phyloP scores from a whole-genome alignment of 352 stramenopile species.

The Phytophthora colocasiae region DNA sequence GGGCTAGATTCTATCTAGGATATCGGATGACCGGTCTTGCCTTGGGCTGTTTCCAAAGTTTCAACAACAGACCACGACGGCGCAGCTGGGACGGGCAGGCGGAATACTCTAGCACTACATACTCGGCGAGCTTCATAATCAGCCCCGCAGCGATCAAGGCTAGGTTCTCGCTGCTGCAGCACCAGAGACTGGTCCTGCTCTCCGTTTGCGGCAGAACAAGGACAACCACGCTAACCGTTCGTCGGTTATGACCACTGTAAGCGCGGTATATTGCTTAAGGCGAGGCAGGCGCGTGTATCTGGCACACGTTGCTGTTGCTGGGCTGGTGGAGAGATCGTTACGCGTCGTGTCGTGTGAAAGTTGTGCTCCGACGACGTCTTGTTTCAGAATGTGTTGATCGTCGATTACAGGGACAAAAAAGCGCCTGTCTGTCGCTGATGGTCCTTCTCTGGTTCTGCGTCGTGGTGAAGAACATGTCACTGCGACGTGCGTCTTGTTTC shows the following conservation, averaged over 20 bases:
- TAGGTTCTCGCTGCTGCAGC: background rate
- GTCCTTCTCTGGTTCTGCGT: conserved; percentile 18
- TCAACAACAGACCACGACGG: background rate
- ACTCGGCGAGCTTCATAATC: conserved; percentile 14
- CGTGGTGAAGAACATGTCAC: conserved; percentile 2
- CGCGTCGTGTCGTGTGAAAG: conserved; percentile 6
- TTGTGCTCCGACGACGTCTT: background rate
- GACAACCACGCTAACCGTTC: background rate
- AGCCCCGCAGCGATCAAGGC: background rate
- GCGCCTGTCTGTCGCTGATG: background rate
- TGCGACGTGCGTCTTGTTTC: conserved; percentile 10
- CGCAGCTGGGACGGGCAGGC: conserved; percentile 14
- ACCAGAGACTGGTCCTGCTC: background rate
- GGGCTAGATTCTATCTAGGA: too few species aligned
- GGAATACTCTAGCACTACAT: conserved; percentile 27
- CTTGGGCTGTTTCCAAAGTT: background rate
- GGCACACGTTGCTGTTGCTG: conserved; percentile 5
- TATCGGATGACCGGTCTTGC: background rate
- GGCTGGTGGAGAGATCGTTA: background rate
- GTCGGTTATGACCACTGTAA: conserved; percentile 10
- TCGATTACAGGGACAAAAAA: conserved; percentile 9
- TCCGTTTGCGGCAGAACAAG: background rate
- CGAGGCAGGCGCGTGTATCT: conserved; percentile 23
- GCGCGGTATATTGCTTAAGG: conserved; percentile 17
- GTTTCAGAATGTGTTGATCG: conserved; percentile 7